A percentile compares a stretch with the other conserved stretches of the same genome.
phyloP scores from a whole-genome alignment of 495 filamentous ascomycete species.

The Margaritispora aquatica region DNA sequence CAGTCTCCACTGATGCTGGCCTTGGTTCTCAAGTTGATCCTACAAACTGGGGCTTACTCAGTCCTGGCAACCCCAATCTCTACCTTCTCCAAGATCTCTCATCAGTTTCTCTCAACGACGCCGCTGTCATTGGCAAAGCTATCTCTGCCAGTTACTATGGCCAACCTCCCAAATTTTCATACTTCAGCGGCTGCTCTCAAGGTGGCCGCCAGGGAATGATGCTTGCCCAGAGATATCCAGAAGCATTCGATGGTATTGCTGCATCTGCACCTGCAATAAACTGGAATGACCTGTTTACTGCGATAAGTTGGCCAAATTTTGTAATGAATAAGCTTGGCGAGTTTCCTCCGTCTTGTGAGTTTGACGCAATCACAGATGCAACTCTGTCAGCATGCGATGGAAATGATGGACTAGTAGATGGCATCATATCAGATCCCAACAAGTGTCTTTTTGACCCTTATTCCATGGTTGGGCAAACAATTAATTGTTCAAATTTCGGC shows the following conservation, averaged over 20 bases:
- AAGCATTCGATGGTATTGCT: slow-evolving; percentile 35
- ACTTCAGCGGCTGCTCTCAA: slow-evolving; percentile 40
- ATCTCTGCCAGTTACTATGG: slow-evolving; percentile 32
- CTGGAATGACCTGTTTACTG: slow-evolving; percentile 21
- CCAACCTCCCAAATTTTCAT: slow-evolving; percentile 28
- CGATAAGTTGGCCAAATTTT: slow-evolving; percentile 23
- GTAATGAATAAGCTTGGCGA: slow-evolving; percentile 26
- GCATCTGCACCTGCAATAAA: slow-evolving; percentile 32
- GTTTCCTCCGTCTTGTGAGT: slow-evolving; percentile 25
- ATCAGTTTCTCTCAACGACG: slow-evolving; percentile 22
- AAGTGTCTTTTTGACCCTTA: slow-evolving; percentile 14
- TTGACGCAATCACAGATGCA: slow-evolving; percentile 26
- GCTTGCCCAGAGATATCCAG: slow-evolving; percentile 37
- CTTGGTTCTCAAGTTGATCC: slow-evolving; percentile 10
- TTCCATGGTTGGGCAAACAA: neutral
- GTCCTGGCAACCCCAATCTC: slow-evolving; percentile 36
- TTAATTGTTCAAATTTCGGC: slow-evolving; percentile 4
- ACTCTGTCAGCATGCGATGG: slow-evolving; percentile 32
- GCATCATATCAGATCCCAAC: slow-evolving; percentile 25
- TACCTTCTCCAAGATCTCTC: slow-evolving; percentile 34
- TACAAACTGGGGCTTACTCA: slow-evolving; percentile 33
- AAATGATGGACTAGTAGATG: slow-evolving; percentile 32
- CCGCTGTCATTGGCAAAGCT: slow-evolving; percentile 30
- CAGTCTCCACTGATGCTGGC: slow-evolving; percentile 37
- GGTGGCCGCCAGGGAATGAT: slow-evolving; percentile 38